phyloP scores from a whole-genome alignment of 2,329 filamentous ascomycete genomes.

The Epichloe scottii region DNA sequence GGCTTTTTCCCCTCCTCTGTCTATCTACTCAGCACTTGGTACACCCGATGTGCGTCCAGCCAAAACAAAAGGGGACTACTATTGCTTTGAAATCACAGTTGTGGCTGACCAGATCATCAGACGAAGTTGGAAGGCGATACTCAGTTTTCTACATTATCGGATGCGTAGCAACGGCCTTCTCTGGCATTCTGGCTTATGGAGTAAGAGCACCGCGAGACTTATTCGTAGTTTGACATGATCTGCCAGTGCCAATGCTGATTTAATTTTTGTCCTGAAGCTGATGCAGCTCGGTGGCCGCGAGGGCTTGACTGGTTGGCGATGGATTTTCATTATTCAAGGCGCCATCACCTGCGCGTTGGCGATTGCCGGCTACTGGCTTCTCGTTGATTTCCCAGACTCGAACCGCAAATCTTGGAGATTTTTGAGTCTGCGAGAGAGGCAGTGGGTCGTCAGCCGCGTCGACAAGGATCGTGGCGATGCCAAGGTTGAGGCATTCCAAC shows the following conservation, averaged over 20 bases:
- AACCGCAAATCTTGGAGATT: constrained; percentile 39
- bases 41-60: constrained; percentile 43
- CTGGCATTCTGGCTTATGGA: constrained; percentile 58
- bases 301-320: constrained; percentile 47
- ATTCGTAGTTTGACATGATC: not conserved
- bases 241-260: not conserved
- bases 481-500: constrained; percentile 38
- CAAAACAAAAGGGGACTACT: no score
- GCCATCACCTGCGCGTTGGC: constrained; percentile 41
- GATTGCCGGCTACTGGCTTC: constrained; percentile 38
- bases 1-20: constrained; percentile 61
- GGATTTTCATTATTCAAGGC: constrained; percentile 51
- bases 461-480: constrained; percentile 45
- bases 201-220: constrained; percentile 18
- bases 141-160: constrained; percentile 58
- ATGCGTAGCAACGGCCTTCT: constrained; percentile 51
- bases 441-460: constrained; percentile 42
- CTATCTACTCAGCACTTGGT: constrained; percentile 64
- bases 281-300: constrained; percentile 50
- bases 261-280: constrained; percentile 21
- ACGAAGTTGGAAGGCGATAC: constrained; percentile 58
- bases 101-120: constrained; percentile 17
- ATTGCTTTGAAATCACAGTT: constrained; percentile 3
- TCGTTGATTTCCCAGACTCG: constrained; percentile 53
- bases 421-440: constrained; percentile 35